Percentiles rank a stretch among this genome's conserved stretches.
phyloP scores from a whole-genome alignment of 768 basidiomycete genomes.

The Amanita fuliginea region DNA sequence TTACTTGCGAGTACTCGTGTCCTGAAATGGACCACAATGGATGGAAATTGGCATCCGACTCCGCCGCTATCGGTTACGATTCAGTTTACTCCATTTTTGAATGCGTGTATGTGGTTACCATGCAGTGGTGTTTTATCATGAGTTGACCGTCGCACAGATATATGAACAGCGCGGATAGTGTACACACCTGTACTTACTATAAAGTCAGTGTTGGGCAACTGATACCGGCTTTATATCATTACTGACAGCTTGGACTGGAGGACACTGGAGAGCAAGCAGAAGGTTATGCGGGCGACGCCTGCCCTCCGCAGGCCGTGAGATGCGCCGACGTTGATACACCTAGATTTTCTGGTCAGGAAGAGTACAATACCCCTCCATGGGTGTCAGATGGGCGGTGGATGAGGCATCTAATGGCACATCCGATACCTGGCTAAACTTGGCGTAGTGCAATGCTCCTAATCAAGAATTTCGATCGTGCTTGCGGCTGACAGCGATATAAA shows the following conservation, averaged over 20 bases:
- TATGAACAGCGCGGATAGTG: background rate
- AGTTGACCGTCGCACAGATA: background rate
- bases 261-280: slow-evolving; percentile 2
- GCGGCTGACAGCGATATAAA: too few species aligned
- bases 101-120: slow-evolving; percentile 7
- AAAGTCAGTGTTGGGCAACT: background rate
- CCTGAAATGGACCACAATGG: slow-evolving; percentile 3
- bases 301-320: slow-evolving; percentile 3
- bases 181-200: slow-evolving; percentile 7
- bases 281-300: background rate
- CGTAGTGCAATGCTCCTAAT: too few species aligned
- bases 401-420: slow-evolving; percentile 1
- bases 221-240: background rate
- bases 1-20: slow-evolving; percentile 7
- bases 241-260: slow-evolving; percentile 2
- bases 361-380: slow-evolving; percentile 5
- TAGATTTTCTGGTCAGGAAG: slow-evolving; percentile 5
- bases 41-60: background rate
- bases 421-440: background rate
- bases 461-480: too few species aligned
- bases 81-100: slow-evolving; percentile 8
- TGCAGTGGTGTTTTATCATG: too few species aligned
- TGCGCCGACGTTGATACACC: slow-evolving; percentile 3
- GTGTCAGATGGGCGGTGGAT: slow-evolving; percentile 1
- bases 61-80: slow-evolving; percentile 4